A percentile compares a stretch with the other conserved stretches of the same genome.
These are phyloP conservation scores for Glaciozyma antarctica DNA, from an alignment of 768 basidiomycete species.

Conservation along the genomic window DNA sequence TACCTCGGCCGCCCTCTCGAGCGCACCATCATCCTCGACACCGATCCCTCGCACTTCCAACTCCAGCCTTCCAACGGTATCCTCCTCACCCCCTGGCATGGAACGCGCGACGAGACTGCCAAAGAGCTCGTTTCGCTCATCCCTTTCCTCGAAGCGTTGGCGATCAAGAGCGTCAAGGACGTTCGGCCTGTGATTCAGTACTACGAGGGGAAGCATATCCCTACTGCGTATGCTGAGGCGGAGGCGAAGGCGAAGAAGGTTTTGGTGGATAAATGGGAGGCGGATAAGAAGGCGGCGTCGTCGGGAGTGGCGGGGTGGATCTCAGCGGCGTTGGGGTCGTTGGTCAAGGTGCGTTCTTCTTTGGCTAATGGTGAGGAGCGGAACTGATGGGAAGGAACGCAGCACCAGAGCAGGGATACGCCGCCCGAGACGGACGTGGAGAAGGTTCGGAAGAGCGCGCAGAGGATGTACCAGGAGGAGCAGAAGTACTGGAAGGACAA, in stretches of 20 bases:
- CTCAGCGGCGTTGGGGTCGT: conserved; percentile 14
- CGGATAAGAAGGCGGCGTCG: conserved; percentile 37
- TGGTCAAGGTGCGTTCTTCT: conserved; percentile 13
- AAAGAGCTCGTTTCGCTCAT: conserved; percentile 78
- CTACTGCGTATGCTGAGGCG: conserved; percentile 75
- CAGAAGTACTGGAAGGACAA: conserved; percentile 49
- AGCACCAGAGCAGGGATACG: conserved; percentile 4
- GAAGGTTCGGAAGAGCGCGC: conserved; percentile 42
- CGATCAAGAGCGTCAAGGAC: conserved; percentile 67
- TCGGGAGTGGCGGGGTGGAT: conserved; percentile 19
- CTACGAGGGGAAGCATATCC: conserved; percentile 79
- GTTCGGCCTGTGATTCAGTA: conserved; percentile 76
- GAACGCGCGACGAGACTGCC: conserved; percentile 54
- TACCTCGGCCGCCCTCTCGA: conserved; percentile 89
- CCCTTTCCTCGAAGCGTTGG: conserved; percentile 95
- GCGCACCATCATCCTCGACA: conserved; percentile 80
- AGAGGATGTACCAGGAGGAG: conserved; percentile 49
- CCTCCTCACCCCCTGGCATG: conserved; percentile 75
- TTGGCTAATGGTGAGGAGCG: not conserved
- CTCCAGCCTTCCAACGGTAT: conserved; percentile 84
- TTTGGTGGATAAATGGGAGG: conserved; percentile 73
- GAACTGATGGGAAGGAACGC: not conserved
- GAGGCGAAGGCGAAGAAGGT: conserved; percentile 72
- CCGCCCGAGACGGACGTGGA: conserved; percentile 34
- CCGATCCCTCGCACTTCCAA: conserved; percentile 62